Evolutionary conservation across 257 asterid genomes (phyloP).

Genomic region (Solanum pinnatisectum): DNA sequence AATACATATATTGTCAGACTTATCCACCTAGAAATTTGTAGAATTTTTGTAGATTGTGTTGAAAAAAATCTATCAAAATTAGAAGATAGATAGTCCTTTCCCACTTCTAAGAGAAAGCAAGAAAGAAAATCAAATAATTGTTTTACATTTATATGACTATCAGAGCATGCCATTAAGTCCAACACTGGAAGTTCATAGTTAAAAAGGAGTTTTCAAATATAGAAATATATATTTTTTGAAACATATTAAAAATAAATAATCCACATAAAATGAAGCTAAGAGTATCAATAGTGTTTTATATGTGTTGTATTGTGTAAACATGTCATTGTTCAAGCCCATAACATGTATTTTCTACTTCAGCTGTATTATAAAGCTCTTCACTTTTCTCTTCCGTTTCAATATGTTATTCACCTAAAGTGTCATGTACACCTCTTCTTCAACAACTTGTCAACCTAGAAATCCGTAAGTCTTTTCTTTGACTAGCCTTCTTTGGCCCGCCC

Average conservation of each 20-base stretch:
- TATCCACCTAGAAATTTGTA: too few species aligned
- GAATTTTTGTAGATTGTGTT: too few species aligned
- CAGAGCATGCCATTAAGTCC: not conserved
- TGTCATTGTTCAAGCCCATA: too few species aligned
- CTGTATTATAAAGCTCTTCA: not conserved
- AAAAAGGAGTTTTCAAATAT: not conserved
- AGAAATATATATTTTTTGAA: not conserved
- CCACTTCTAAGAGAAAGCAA: too few species aligned
- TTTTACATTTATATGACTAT: not conserved
- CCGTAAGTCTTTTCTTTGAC: not conserved
- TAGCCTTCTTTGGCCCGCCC: not conserved
- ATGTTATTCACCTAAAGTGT: not conserved
- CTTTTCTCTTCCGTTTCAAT: not conserved
- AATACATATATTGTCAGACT: too few species aligned
- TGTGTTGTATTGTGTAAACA: not conserved
- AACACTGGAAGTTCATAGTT: not conserved
- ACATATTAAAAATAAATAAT: not conserved
- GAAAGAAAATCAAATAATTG: too few species aligned
- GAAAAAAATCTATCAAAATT: too few species aligned
- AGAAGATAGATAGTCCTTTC: too few species aligned
- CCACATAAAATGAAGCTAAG: not conserved
- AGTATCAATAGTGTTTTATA: not conserved
- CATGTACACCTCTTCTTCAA: not conserved
- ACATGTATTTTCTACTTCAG: too few species aligned
- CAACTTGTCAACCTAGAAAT: not conserved